A percentile compares a stretch with the other conserved stretches of the same genome.
Conservation (phyloP, 1,139 yeast species). For the Suhomyces bribrorum region DNA sequence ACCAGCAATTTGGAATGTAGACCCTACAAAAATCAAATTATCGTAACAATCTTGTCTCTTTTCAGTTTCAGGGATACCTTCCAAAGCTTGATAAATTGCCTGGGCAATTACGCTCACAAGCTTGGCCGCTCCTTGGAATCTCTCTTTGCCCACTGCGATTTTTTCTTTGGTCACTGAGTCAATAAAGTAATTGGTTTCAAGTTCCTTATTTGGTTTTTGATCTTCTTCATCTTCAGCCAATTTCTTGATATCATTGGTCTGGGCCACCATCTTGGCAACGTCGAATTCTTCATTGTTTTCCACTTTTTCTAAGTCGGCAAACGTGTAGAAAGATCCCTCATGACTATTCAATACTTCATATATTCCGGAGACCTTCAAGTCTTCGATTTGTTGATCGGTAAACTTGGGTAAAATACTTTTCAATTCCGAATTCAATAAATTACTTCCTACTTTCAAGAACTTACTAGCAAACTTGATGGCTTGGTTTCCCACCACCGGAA, state of each 20-base stretch:
- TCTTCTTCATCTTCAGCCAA: conserved; percentile 29
- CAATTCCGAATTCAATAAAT: conserved; percentile 57
- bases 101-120: conserved; percentile 57
- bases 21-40: conserved; percentile 76
- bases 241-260: conserved; percentile 53
- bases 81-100: conserved; percentile 55
- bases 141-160: conserved; percentile 74
- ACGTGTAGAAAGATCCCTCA: conserved; percentile 62
- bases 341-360: conserved; percentile 68
- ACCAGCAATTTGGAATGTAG: conserved; percentile 73
- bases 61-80: conserved; percentile 61
- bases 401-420: conserved; percentile 59
- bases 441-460: conserved; percentile 61
- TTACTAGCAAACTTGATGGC: conserved; percentile 56
- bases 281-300: conserved; percentile 70
- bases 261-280: conserved; percentile 86
- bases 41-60: conserved; percentile 87
- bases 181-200: conserved; percentile 65
- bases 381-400: conserved; percentile 61
- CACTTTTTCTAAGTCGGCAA: conserved; percentile 44
- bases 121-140: conserved; percentile 75
- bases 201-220: conserved; percentile 54
- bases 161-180: conserved; percentile 54
- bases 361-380: conserved; percentile 70
- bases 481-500: conserved; percentile 75